phyloP scores from a whole-genome alignment of 2,329 filamentous ascomycete genomes.

The Penicillium polonicum region DNA sequence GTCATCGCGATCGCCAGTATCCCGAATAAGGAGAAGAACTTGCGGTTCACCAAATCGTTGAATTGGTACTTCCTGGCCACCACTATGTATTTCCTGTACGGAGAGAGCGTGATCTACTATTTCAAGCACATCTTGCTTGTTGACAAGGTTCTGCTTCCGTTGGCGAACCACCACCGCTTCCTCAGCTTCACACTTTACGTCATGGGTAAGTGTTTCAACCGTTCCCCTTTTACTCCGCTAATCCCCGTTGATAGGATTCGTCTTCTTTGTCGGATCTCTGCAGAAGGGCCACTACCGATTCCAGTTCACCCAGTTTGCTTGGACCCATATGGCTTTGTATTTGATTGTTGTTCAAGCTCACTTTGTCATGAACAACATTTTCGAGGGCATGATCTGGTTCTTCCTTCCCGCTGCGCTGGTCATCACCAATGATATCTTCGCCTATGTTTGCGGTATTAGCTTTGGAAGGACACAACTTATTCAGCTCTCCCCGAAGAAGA shows the following conservation, averaged over 20 bases:
- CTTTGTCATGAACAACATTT: conserved; percentile 99
- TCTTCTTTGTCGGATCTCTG: conserved; percentile 94
- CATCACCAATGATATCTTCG: conserved; percentile 98
- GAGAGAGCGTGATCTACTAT: conserved; percentile 98
- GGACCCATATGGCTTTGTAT: conserved; percentile 99
- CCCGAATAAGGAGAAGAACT: conserved; percentile 82
- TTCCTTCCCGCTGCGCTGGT: conserved; percentile 92
- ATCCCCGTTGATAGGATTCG: conserved; percentile 66
- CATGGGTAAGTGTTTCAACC: conserved; percentile 64
- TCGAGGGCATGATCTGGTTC: conserved; percentile 99
- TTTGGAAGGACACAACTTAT: conserved; percentile 96
- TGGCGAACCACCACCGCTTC: conserved; percentile 96
- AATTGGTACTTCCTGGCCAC: conserved; percentile 99
- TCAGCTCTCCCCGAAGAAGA: conserved; percentile 98
- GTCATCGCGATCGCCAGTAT: conserved; percentile 97
- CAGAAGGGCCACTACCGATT: conserved; percentile 97
- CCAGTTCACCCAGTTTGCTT: conserved; percentile 98
- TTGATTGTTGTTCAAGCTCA: conserved; percentile 97
- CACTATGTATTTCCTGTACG: conserved; percentile 99
- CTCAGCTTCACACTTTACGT: conserved; percentile 98
- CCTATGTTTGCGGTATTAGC: conserved; percentile 95
- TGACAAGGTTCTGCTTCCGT: conserved; percentile 84
- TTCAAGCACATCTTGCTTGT: conserved; percentile 98
- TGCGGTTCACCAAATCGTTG: conserved; percentile 90
- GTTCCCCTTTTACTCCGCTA: conserved; percentile 8